Base-by-base conservation (phyloP, 441 rosid species). In the Adansonia gregorii region DNA sequence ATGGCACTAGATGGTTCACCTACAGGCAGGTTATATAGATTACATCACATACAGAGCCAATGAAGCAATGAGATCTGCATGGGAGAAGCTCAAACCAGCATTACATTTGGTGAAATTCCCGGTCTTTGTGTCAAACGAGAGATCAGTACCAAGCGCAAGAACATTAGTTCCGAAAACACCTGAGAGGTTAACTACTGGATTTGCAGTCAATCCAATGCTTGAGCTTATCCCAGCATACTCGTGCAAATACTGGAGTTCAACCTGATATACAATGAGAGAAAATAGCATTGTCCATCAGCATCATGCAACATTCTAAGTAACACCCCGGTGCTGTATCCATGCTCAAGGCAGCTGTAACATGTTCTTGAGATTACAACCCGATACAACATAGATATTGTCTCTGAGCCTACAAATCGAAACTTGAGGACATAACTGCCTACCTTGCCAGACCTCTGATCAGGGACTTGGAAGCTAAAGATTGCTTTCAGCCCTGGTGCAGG, bases 381-480 rank as follows among this genome's bases (percentile, higher is more conserved):
- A 75, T 24, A 17, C 59, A 46, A 46, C 27, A 3, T 8, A n/a
- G 3, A 8, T 48, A 12, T 2, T 19, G 41, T 20, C 0, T 22
- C 10, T 12, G 41, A 43, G 51, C 19, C 43, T 63, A 35, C 8
- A 66, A 66, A 52, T 51, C 15, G 74, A 51, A 52, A 31, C 4
- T 71, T 31, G 8, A 54, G 15, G 27, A 46, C 73, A 67, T 5
- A 59, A n/a, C 24, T 12, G 24, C 66, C 76, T 80, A 92, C 98
- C 95, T 94, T 94, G 81, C 97, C 95, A 64, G 98, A 95, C 83
- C 97, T 89, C 73, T 91, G 97, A 85, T 95, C 97, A 69, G 98
- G 99, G 58, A 85, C 86, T 80, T 77, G 91, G 89, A 89, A 90
- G 87, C 88, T 89, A 63, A 94, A 81, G 77, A 93, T 92, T 39